Percentiles rank a stretch among this genome's conserved stretches.
phyloP scores from a whole-genome alignment of 148 eudicot genomes.

The Selenicereus undatus region DNA sequence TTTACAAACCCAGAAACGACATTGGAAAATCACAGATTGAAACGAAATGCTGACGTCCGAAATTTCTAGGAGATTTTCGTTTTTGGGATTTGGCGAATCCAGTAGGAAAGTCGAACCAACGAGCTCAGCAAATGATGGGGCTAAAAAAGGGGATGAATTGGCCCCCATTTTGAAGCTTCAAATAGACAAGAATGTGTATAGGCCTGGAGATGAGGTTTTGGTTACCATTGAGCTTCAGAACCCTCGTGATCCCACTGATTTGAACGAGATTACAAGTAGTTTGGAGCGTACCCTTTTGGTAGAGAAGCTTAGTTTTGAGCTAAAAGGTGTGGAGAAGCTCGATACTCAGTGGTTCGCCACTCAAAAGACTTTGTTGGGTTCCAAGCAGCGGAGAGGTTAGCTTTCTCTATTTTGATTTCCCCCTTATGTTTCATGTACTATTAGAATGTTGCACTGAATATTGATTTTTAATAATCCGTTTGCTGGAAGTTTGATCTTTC shows the following conservation, averaged over 20 bases:
- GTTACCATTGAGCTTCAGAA: constrained; percentile 55
- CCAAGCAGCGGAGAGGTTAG: constrained; percentile 59
- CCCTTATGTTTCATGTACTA: neutral
- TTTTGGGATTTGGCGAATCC: constrained; percentile 51
- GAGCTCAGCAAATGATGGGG: constrained; percentile 16
- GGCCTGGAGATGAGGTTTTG: constrained; percentile 73
- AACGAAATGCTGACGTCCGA: constrained; percentile 43
- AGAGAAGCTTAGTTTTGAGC: constrained; percentile 63
- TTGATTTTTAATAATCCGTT: neutral
- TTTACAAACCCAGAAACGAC: neutral
- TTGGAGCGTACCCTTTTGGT: constrained; percentile 44
- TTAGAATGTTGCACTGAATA: neutral
- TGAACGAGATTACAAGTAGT: constrained; percentile 21
- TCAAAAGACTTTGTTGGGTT: constrained; percentile 44
- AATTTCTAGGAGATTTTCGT: constrained; percentile 49
- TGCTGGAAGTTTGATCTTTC: too few species aligned
- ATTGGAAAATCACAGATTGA: neutral
- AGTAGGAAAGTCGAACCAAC: constrained; percentile 22
- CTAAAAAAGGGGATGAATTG: constrained; percentile 20
- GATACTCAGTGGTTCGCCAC: constrained; percentile 82
- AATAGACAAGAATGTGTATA: constrained; percentile 64
- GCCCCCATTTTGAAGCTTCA: constrained; percentile 46
- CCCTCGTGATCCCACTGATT: constrained; percentile 28
- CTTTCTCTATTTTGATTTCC: neutral
- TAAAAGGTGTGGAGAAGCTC: constrained; percentile 77